A percentile compares a stretch with the other conserved stretches of the same genome.
phyloP scores from a whole-genome alignment of 129 eudicot genomes.

The Lactuca sativa region DNA sequence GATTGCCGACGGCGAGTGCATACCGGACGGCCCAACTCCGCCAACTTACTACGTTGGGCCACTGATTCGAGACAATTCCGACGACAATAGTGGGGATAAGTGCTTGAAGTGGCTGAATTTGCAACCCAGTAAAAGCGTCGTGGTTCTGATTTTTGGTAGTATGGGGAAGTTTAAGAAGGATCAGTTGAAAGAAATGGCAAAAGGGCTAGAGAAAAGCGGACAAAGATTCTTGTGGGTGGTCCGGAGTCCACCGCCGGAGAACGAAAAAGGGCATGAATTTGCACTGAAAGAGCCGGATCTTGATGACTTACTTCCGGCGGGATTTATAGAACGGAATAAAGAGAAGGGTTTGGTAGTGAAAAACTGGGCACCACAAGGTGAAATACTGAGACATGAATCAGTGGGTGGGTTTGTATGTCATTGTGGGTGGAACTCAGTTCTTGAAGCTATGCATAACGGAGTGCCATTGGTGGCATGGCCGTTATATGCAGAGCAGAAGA shows the following conservation, averaged over 20 bases:
- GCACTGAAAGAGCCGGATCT: slow-evolving; percentile 18
- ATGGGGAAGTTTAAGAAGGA: slow-evolving; percentile 18
- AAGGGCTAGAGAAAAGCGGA: slow-evolving; percentile 27
- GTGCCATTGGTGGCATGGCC: slow-evolving; percentile 33
- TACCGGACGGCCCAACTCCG: slow-evolving; percentile 27
- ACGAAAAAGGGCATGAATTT: not conserved
- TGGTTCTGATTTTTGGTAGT: slow-evolving; percentile 31
- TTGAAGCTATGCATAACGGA: slow-evolving; percentile 19
- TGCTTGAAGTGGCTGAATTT: slow-evolving; percentile 18
- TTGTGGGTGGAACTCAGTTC: slow-evolving; percentile 31
- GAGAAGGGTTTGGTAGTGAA: slow-evolving; percentile 26
- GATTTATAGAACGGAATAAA: slow-evolving; percentile 16
- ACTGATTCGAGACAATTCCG: not conserved
- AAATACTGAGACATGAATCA: slow-evolving; percentile 14
- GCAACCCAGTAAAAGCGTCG: slow-evolving; percentile 30
- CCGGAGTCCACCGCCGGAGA: slow-evolving; percentile 28
- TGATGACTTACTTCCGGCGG: slow-evolving; percentile 17
- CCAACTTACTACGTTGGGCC: slow-evolving; percentile 28
- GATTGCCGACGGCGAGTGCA: slow-evolving; percentile 10
- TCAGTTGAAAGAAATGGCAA: slow-evolving; percentile 25
- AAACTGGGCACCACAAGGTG: slow-evolving; percentile 27
- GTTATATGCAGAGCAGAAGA: slow-evolving; percentile 25
- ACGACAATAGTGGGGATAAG: not conserved
- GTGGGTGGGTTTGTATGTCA: slow-evolving; percentile 30
- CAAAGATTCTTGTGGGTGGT: slow-evolving; percentile 37